phyloP scores from a whole-genome alignment of 169 alveolate genomes.

The Perkinsus marinus region DNA sequence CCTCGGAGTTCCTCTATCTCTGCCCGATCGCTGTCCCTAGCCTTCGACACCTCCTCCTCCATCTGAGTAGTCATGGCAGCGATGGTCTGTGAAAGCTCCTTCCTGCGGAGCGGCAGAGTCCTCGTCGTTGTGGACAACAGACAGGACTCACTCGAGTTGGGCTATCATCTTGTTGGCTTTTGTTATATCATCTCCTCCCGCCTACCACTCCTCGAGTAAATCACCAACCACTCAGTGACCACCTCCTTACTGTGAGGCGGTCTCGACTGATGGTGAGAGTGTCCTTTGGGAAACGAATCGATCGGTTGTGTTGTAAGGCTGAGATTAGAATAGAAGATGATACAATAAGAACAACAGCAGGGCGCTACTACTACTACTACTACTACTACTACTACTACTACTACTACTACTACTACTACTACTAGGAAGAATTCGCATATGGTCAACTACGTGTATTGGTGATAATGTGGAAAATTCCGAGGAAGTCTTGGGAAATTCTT shows the following conservation, averaged over 20 bases:
- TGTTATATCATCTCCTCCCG: not conserved
- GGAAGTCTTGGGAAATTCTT: no score
- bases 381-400: no score
- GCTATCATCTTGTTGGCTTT: not conserved
- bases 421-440: no score
- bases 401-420: no score
- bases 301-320: not conserved
- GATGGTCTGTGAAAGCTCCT: not conserved
- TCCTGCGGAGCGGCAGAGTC: not conserved
- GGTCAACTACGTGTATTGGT: no score
- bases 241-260: not conserved
- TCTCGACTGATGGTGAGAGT: not conserved
- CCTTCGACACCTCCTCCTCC: not conserved
- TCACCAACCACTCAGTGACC: not conserved
- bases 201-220: not conserved
- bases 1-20: not conserved
- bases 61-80: not conserved
- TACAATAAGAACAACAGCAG: no score
- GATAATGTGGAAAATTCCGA: no score
- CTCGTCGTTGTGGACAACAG: not conserved
- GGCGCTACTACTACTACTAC: no score
- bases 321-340: no score
- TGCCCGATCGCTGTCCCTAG: not conserved
- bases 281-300: not conserved
- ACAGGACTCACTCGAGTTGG: not conserved